These are phyloP conservation scores for Picea glauca DNA, from an alignment of 75 land plant species.

Conservation along the genomic window DNA sequence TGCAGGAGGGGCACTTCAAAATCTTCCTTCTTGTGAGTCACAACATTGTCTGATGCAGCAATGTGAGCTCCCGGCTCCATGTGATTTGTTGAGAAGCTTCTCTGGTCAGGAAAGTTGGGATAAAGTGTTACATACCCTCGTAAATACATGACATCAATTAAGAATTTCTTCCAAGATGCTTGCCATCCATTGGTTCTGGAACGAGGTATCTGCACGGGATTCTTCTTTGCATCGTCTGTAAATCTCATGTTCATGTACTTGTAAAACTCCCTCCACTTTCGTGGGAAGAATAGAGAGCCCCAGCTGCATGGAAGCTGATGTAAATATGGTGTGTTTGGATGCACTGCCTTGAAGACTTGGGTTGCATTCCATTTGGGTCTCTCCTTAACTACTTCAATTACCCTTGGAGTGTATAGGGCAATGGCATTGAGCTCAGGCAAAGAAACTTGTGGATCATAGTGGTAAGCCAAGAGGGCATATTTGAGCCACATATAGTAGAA, in stretches of 20 bases:
- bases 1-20: constrained; percentile 40
- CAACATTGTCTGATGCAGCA: constrained; percentile 27
- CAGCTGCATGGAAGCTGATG: constrained; percentile 61
- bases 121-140: constrained; percentile 48
- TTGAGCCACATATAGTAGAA: constrained; percentile 59
- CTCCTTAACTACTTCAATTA: constrained; percentile 46
- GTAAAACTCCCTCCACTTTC: constrained; percentile 51
- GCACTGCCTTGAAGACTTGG: constrained; percentile 22
- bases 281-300: constrained; percentile 50
- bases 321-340: constrained; percentile 45
- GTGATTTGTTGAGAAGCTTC: constrained; percentile 56
- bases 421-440: constrained; percentile 41
- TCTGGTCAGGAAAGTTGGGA: constrained; percentile 50
- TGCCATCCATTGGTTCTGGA: constrained; percentile 44
- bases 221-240: constrained; percentile 40
- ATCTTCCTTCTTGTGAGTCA: constrained; percentile 39
- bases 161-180: constrained; percentile 52
- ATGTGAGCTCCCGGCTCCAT: constrained; percentile 59
- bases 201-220: constrained; percentile 45
- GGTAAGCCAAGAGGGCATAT: constrained; percentile 41
- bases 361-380: constrained; percentile 50
- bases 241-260: constrained; percentile 43
- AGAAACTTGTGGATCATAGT: constrained; percentile 35
- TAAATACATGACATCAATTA: constrained; percentile 49
- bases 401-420: constrained; percentile 43